These are phyloP conservation scores for Monilinia vaccinii-corymbosi DNA, from an alignment of 2,329 filamentous ascomycete genomes.

Conservation along the genomic window DNA sequence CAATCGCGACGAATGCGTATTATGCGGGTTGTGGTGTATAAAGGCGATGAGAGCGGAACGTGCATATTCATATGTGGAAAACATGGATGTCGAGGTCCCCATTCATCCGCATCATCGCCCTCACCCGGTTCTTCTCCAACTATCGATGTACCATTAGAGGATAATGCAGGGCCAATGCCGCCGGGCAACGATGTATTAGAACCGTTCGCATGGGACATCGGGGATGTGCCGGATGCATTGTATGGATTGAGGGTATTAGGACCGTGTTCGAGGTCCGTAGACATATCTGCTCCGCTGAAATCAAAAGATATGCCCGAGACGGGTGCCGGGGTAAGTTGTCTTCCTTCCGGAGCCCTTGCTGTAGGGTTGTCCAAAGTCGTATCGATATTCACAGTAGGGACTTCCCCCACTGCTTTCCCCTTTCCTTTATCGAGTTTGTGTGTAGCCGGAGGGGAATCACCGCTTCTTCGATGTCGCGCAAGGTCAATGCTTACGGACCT, in stretches of 20 bases:
- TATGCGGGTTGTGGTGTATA: conserved; percentile 72
- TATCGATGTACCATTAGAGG: conserved; percentile 30
- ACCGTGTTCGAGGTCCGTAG: conserved; percentile 27
- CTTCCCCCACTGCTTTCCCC: conserved; percentile 20
- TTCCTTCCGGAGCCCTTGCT: conserved; percentile 11
- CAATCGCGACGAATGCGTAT: conserved; percentile 90
- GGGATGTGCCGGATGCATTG: conserved; percentile 18
- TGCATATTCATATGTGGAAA: conserved; percentile 91
- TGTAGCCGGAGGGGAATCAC: conserved; percentile 17
- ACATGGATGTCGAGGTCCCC: conserved; percentile 91
- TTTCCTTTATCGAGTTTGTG: conserved; percentile 25
- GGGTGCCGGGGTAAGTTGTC: conserved; percentile 7
- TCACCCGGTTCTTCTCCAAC: conserved; percentile 33
- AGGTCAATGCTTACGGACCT: conserved; percentile 29
- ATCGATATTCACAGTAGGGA: conserved; percentile 3
- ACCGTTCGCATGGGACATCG: conserved; percentile 13
- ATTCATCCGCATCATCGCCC: conserved; percentile 57
- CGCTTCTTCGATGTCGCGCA: conserved; percentile 21
- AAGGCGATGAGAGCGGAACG: conserved; percentile 65
- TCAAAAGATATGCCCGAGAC: conserved; percentile 21
- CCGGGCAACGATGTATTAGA: conserved; percentile 20
- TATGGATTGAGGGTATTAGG: conserved; percentile 20
- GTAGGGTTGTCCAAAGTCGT: conserved; percentile 2
- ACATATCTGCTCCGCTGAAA: conserved; percentile 22
- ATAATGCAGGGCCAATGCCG: conserved; percentile 27